Base-by-base conservation (phyloP, 306 rosid genomes). In the Cucurbita ficifolia region DNA sequence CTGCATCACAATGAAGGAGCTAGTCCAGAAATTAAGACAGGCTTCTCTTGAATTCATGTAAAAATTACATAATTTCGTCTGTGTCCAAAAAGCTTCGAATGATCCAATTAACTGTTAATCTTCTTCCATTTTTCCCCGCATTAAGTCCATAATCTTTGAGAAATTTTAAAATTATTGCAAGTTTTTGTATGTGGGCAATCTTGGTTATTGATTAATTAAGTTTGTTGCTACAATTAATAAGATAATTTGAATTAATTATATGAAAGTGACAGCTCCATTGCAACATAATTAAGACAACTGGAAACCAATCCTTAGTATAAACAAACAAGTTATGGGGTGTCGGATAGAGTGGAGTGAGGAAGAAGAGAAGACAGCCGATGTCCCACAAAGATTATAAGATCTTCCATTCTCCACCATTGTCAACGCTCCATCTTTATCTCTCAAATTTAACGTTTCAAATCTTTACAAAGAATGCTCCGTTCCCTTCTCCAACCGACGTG, bases 1-100 rank as follows among this genome's bases (percentile, higher is more conserved):
- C 77, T 79, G 71, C 33, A 59, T 82, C 82, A 64, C 82, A 19
- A 72, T 74, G 74, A 57, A 77, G 80, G 90, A 86, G 72, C 71
- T 91, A 9, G 83, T 81, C 22, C 80, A 70, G 73, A 78, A 45
- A 21, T 43, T 88, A 7, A 79, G 83, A 61, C 54, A 56, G 70
- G 86, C 82, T 70, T 73, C 78, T 42, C 52, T 64, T 19, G n/a
- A 42, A 19, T 64, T 63, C 16, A 8, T 64, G 36, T 64, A 42
- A 64, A 64, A 40, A 2, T 17, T 64, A 64, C 14, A 38, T 38
- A 36, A 53, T 17, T 52, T 48, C 1, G 22, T n/a, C 22, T 52
- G 21, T 52, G 51, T 12, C n/a, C 35, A 19, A 7, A 19, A 54
- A 54, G 33, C 13, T 18, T 54, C 33, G n/a, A n/a, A n/a, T n/a